Conservation (phyloP, 441 rosid genomes). For the Populus hybrid region DNA sequence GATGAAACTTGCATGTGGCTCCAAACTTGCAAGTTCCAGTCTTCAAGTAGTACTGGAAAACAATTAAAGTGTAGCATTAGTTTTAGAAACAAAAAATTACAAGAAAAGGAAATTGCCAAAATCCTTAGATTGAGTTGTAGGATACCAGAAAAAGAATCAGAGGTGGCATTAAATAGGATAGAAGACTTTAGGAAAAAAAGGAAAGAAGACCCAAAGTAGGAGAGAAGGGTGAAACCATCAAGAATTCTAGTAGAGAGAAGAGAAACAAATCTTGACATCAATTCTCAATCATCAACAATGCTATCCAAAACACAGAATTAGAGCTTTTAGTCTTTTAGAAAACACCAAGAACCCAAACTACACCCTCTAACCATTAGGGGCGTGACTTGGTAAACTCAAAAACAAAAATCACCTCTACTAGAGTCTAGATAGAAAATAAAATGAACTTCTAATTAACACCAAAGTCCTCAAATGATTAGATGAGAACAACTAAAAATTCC, state of each 20-base stretch:
- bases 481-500: neutral
- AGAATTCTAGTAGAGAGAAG: neutral
- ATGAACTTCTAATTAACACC: neutral
- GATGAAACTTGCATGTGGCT: conserved; percentile 99
- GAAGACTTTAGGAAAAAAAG: neutral
- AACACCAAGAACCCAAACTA: neutral
- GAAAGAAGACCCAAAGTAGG: too few species aligned
- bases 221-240: neutral
- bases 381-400: neutral
- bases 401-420: neutral
- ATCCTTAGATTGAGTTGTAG: neutral
- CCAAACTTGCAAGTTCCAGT: conserved; percentile 99
- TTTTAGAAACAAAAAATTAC: neutral
- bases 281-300: neutral
- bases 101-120: neutral
- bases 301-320: neutral
- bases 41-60: conserved; percentile 77
- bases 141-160: neutral
- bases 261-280: neutral
- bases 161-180: neutral
- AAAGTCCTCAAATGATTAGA: neutral
- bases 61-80: conserved; percentile 23
- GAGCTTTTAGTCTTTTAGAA: neutral
- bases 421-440: neutral
- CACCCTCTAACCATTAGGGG: neutral